Evolutionary conservation across 495 filamentous ascomycete species (phyloP).

Genomic region (Tuber borchii): DNA sequence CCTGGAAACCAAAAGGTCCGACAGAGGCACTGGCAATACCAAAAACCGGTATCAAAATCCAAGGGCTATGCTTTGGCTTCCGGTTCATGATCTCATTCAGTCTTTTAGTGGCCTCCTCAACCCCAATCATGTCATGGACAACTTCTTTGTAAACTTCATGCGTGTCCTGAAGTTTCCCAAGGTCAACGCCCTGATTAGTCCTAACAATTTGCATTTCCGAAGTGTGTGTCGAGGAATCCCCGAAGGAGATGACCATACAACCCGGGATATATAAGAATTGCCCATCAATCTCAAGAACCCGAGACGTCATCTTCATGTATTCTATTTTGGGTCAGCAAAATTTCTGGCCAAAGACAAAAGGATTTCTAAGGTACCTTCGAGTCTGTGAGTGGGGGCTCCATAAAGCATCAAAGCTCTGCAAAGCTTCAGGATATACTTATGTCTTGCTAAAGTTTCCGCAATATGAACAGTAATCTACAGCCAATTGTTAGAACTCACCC

Average conservation of each 20-base stretch:
- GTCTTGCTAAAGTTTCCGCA: slow-evolving; percentile 72
- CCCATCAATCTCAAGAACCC: slow-evolving; percentile 80
- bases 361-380: slow-evolving; percentile 42
- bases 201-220: slow-evolving; percentile 88
- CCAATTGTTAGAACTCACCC: slow-evolving; percentile 2
- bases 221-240: slow-evolving; percentile 81
- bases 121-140: slow-evolving; percentile 76
- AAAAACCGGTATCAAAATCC: slow-evolving; percentile 73
- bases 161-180: slow-evolving; percentile 74
- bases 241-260: slow-evolving; percentile 94
- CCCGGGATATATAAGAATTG: slow-evolving; percentile 90
- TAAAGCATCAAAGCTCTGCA: slow-evolving; percentile 83
- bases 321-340: slow-evolving; percentile 43
- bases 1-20: slow-evolving; percentile 89
- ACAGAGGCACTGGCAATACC: slow-evolving; percentile 74
- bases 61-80: slow-evolving; percentile 58
- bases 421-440: slow-evolving; percentile 75
- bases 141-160: slow-evolving; percentile 92
- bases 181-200: slow-evolving; percentile 67
- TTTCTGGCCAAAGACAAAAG: background rate
- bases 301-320: slow-evolving; percentile 85
- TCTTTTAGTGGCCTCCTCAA: slow-evolving; percentile 70
- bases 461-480: slow-evolving; percentile 72
- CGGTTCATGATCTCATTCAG: slow-evolving; percentile 61
- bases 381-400: slow-evolving; percentile 53